phyloP scores from a whole-genome alignment of 2,329 filamentous ascomycete species.

The Pseudocercospora crystallina region DNA sequence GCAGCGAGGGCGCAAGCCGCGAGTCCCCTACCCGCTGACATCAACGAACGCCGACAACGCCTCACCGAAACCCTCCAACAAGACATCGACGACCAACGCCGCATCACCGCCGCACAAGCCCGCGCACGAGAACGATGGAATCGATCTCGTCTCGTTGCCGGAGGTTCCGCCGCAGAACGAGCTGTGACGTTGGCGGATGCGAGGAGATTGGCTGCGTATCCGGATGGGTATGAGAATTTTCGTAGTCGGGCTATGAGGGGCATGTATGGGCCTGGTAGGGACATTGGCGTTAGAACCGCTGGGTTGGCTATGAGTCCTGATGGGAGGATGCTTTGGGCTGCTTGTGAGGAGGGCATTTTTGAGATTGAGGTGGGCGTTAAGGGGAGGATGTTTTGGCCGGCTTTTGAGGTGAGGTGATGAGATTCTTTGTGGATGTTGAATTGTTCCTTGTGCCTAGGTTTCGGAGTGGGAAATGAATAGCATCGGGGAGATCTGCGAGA shows the following conservation, averaged over 20 bases:
- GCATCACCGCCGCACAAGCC: slow-evolving; percentile 17
- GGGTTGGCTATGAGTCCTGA: slow-evolving; percentile 51
- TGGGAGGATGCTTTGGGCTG: slow-evolving; percentile 48
- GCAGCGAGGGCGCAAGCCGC: slow-evolving; percentile 24
- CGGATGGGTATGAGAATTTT: slow-evolving; percentile 28
- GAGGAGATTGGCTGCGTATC: slow-evolving; percentile 19
- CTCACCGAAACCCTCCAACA: slow-evolving; percentile 17
- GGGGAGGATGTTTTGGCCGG: slow-evolving; percentile 54
- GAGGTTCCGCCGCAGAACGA: slow-evolving; percentile 3
- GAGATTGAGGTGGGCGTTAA: slow-evolving; percentile 68
- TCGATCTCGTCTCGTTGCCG: slow-evolving; percentile 10
- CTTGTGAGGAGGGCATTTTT: slow-evolving; percentile 69
- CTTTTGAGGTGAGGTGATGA: slow-evolving; percentile 35
- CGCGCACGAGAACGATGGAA: slow-evolving; percentile 22
- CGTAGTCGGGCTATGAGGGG: slow-evolving; percentile 18
- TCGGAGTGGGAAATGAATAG: no score
- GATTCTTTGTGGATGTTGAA: no score
- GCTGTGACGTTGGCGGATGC: slow-evolving; percentile 17
- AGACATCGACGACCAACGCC: slow-evolving; percentile 20
- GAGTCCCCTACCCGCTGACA: slow-evolving; percentile 19
- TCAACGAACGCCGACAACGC: slow-evolving; percentile 10
- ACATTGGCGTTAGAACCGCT: slow-evolving; percentile 45
- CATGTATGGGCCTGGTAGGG: slow-evolving; percentile 17
- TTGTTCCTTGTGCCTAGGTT: no score
- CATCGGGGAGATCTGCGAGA: no score